Base-by-base conservation (phyloP, 352 stramenopile species). In the Phytopythium vexans region DNA sequence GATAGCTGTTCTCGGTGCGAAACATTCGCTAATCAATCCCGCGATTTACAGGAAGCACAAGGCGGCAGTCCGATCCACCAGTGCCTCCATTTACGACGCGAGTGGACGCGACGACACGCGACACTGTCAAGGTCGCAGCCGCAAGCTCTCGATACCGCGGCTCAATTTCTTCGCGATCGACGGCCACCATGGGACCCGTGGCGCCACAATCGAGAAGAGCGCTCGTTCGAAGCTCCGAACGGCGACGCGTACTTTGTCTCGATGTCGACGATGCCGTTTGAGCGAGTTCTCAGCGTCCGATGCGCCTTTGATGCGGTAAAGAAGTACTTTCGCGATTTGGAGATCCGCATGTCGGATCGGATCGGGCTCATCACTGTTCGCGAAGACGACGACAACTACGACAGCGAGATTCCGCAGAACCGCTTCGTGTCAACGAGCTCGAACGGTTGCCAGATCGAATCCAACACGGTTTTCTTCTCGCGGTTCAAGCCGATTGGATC, bases 301-400 rank as follows among this genome's bases (percentile, higher is more conserved):
- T 38, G 37, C 36, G 66, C 64, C 12, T 74, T 68, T 35, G 66
- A 74, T 31, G 51, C 41, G 1, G 43, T 54, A 4, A 37, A 65
- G 31, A 40, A 47, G 8, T 65, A 58, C 49, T 41, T 61, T 14
- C 41, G 41, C 35, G 48, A 70, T 27, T 48, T 63, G 27, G 64
- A 73, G 49, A 64, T 73, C 52, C 58, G 39, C 7, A 58, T 73
- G 32, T 61, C 60, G n/a, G 64, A 73, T 37, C 45, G 62, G n/a
- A 52, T 67, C 39, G 60, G 55, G 7, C 33, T 62, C 39, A 58
- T 66, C 8, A 57, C 52, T 32, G 48, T 69, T 36, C 61, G 65
- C 31, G 56, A 73, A 45, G 53, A 62, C 42, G 60, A 70, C 40
- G 56, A 62, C 57, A 48, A 35, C 31, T 45, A 57, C 15, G 37